Percentiles rank a stretch among this genome's conserved stretches.
phyloP scores from a whole-genome alignment of 2,329 filamentous ascomycete species.

The Dothistroma pini region DNA sequence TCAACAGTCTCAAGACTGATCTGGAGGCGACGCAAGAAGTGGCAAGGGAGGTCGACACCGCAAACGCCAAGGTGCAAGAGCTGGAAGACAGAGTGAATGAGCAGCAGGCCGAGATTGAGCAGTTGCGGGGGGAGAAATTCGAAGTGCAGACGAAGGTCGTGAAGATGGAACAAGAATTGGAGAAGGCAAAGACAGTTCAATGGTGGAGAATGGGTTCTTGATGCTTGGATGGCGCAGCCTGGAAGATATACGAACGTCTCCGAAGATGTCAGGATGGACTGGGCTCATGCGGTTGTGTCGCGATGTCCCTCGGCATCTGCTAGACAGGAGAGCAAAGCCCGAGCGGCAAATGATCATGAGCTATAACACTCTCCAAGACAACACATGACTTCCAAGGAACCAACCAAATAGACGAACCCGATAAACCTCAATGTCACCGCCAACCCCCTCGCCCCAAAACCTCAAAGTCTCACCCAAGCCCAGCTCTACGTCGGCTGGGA shows the following conservation, averaged over 20 bases:
- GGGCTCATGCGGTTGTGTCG: background rate
- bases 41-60: slow-evolving; percentile 4
- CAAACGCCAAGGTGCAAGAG: slow-evolving; percentile 1
- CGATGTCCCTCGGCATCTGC: background rate
- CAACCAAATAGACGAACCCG: background rate
- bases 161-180: background rate
- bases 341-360: background rate
- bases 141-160: background rate
- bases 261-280: no score
- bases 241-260: no score
- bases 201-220: background rate
- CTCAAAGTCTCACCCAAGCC: background rate
- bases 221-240: background rate
- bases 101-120: background rate
- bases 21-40: slow-evolving; percentile 5
- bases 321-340: background rate
- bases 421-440: background rate
- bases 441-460: background rate
- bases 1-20: slow-evolving; percentile 1
- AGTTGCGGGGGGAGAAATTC: background rate
- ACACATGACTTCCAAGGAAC: background rate
- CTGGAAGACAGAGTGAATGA: slow-evolving; percentile 3
- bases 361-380: background rate
- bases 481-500: background rate
- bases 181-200: background rate